A percentile compares a stretch with the other conserved stretches of the same genome.
Evolutionary conservation across 768 basidiomycete species (phyloP).

Genomic region (Cubamyces sp.): DNA sequence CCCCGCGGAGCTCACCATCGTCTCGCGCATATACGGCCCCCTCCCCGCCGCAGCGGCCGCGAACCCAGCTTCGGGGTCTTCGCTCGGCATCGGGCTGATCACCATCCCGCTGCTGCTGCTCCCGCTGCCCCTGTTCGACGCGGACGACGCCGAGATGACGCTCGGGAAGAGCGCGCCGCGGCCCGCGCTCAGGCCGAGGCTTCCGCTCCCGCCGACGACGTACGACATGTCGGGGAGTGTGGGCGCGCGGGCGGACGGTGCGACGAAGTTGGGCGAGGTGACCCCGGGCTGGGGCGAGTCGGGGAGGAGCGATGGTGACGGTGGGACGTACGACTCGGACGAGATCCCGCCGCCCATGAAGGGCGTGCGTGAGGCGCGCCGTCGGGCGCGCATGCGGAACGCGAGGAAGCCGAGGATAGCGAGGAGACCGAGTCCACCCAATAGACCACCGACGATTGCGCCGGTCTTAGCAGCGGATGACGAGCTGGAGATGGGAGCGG

Average conservation of each 20-base stretch:
- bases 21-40: constrained; percentile 18
- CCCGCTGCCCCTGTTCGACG: neutral
- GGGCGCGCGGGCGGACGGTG: neutral
- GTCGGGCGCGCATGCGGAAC: constrained; percentile 19
- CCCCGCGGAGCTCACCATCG: constrained; percentile 15
- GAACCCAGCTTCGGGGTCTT: neutral
- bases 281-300: constrained; percentile 16
- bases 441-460: constrained; percentile 17
- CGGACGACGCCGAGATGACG: constrained; percentile 22
- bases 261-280: neutral
- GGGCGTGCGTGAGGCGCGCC: constrained; percentile 3
- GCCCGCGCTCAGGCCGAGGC: constrained; percentile 8
- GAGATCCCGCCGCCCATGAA: constrained; percentile 22
- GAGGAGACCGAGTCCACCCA: constrained; percentile 19
- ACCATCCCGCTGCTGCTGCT: constrained; percentile 21
- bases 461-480: constrained; percentile 12
- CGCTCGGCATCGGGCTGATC: constrained; percentile 17
- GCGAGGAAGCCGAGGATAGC: constrained; percentile 12
- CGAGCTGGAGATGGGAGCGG: neutral
- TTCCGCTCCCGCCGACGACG: neutral
- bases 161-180: constrained; percentile 23
- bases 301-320: constrained; percentile 17
- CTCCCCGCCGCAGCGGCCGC: neutral
- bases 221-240: constrained; percentile 11
- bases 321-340: constrained; percentile 9